These are phyloP conservation scores for Plasmodium blacklocki DNA, from an alignment of 169 alveolate species.

Conservation along the genomic window DNA sequence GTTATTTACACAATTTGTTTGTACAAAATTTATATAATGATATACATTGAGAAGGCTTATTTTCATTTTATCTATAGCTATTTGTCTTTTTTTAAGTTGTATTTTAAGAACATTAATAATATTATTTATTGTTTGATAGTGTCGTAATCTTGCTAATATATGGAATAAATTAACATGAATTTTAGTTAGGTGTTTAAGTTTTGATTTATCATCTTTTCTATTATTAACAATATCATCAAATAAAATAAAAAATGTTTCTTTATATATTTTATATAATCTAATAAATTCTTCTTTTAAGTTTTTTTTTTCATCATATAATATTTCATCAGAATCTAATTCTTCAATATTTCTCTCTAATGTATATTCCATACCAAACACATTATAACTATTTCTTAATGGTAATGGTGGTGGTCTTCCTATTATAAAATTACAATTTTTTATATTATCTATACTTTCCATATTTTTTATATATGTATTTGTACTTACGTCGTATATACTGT, in stretches of 20 bases:
- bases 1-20: conserved; percentile 38
- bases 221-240: conserved; percentile 43
- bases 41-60: conserved; percentile 68
- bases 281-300: conserved; percentile 79
- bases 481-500: conserved; percentile 14
- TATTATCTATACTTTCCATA: neutral
- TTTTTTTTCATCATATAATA: conserved; percentile 41
- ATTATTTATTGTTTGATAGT: conserved; percentile 78
- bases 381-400: conserved; percentile 77
- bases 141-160: conserved; percentile 76
- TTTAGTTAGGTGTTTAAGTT: conserved; percentile 13
- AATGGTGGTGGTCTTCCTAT: conserved; percentile 78
- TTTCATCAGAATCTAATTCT: conserved; percentile 83
- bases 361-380: conserved; percentile 78
- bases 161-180: conserved; percentile 83
- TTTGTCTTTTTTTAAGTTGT: conserved; percentile 80
- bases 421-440: conserved; percentile 41
- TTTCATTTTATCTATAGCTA: conserved; percentile 83
- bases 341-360: conserved; percentile 55
- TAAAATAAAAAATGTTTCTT: conserved; percentile 76
- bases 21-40: conserved; percentile 44
- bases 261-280: conserved; percentile 78
- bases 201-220: conserved; percentile 27
- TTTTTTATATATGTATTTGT: conserved; percentile 10
- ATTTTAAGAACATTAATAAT: conserved; percentile 77